Evolutionary conservation across 75 land plant species (phyloP).

Genomic region (Chamaecyparis obtusa): DNA sequence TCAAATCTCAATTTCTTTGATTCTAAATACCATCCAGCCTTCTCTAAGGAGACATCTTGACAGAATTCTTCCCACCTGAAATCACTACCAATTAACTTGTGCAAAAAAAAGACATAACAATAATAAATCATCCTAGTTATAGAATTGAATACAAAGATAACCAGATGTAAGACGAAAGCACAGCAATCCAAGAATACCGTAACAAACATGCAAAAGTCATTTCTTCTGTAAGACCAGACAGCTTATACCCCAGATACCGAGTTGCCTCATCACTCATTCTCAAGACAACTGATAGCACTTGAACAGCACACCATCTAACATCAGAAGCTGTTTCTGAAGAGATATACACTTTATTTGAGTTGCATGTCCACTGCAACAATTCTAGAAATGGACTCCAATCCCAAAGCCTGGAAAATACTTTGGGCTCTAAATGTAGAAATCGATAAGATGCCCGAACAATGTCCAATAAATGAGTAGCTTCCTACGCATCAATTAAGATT

Average conservation of each 20-base stretch:
- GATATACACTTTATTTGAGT: background rate
- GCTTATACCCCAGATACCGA: constrained; percentile 26
- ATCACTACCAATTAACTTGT: background rate
- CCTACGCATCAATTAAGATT: constrained; percentile 28
- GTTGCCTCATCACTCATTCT: constrained; percentile 56
- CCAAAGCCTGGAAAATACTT: constrained; percentile 67
- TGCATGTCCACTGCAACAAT: constrained; percentile 31
- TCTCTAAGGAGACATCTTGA: constrained; percentile 78
- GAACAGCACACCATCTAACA: constrained; percentile 81
- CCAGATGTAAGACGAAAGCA: background rate
- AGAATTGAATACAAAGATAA: background rate
- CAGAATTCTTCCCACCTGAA: constrained; percentile 80
- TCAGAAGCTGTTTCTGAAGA: constrained; percentile 29
- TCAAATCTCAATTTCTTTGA: constrained; percentile 11
- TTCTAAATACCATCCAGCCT: constrained; percentile 72
- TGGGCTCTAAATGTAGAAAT: constrained; percentile 57
- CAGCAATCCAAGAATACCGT: constrained; percentile 34
- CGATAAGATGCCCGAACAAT: constrained; percentile 64
- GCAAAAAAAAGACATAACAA: background rate
- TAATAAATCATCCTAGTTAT: background rate
- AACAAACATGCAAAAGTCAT: constrained; percentile 48
- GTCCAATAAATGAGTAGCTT: constrained; percentile 26
- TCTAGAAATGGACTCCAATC: constrained; percentile 91
- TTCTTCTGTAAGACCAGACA: constrained; percentile 43
- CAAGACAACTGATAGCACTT: constrained; percentile 53